Evolutionary conservation across 1,139 yeast genomes (phyloP).

Genomic region (Taphrina betulina): DNA sequence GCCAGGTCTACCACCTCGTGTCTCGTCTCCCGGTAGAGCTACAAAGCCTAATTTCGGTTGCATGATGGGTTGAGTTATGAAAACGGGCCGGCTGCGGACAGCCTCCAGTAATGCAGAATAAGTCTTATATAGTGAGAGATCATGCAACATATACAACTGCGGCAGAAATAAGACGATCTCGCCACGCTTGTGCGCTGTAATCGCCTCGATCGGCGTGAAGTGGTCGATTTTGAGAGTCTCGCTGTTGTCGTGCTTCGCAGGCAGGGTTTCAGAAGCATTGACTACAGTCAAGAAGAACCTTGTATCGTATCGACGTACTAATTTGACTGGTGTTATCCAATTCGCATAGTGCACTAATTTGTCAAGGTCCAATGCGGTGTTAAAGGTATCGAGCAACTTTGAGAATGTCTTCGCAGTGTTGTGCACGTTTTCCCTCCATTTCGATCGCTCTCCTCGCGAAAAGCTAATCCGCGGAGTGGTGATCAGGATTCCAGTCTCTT

Average conservation of each 20-base stretch:
- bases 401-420: constrained; percentile 6
- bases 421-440: constrained; percentile 15
- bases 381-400: constrained; percentile 1
- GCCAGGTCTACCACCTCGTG: constrained; percentile 13
- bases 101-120: background rate
- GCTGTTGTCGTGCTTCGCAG: constrained; percentile 26
- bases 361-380: background rate
- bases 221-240: constrained; percentile 24
- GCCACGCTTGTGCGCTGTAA: constrained; percentile 12
- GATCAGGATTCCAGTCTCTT: constrained; percentile 24
- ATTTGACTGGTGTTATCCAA: constrained; percentile 26
- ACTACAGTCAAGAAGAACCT: constrained; percentile 25
- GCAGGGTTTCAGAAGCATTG: constrained; percentile 13
- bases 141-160: constrained; percentile 26
- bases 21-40: constrained; percentile 25
- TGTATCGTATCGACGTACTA: constrained; percentile 22
- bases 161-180: constrained; percentile 24
- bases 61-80: constrained; percentile 11
- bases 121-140: constrained; percentile 16
- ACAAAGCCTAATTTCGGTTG: constrained; percentile 10
- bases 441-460: constrained; percentile 8
- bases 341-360: constrained; percentile 22
- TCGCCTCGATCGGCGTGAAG: constrained; percentile 20
- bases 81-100: constrained; percentile 13
- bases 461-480: constrained; percentile 18